A percentile compares a stretch with the other conserved stretches of the same genome.
phyloP scores from a whole-genome alignment of 208 protist species.

The Balamuthia mandrillaris region DNA sequence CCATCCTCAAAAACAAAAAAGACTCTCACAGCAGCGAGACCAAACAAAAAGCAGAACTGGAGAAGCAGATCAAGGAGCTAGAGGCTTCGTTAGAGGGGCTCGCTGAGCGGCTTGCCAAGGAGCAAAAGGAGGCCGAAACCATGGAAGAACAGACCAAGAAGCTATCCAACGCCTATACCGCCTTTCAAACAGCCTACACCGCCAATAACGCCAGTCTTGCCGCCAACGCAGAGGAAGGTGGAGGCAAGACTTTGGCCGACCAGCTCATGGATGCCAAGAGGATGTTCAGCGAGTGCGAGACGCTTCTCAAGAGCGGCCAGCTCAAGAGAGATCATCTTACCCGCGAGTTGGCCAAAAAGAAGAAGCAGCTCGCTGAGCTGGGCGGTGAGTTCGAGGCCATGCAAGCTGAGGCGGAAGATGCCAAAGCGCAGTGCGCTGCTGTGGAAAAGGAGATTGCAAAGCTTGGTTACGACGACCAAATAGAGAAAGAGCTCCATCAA shows the following conservation, averaged over 20 bases:
- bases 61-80: not conserved
- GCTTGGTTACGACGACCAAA: not conserved
- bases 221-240: slow-evolving; percentile 33
- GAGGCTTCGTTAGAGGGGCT: not conserved
- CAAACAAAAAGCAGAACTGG: too few relatives aligned
- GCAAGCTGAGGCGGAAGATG: not conserved
- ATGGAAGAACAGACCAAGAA: slow-evolving; percentile 36
- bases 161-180: slow-evolving; percentile 35
- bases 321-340: slow-evolving; percentile 52
- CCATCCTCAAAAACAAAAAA: slow-evolving; percentile 39
- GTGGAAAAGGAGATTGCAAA: slow-evolving; percentile 33
- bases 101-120: too few relatives aligned
- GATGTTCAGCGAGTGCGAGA: not conserved
- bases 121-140: not conserved
- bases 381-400: slow-evolving; percentile 18
- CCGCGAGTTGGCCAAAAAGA: slow-evolving; percentile 31
- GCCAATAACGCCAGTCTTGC: slow-evolving; percentile 40
- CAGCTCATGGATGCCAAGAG: slow-evolving; percentile 62
- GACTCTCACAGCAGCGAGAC: not conserved
- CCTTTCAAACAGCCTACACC: not conserved
- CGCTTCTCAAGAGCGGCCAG: slow-evolving; percentile 37
- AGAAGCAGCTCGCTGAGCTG: not conserved
- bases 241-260: slow-evolving; percentile 52
- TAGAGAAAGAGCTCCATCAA: slow-evolving; percentile 10
- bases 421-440: slow-evolving; percentile 54